Conservation (phyloP, 768 basidiomycete genomes). For the Russula virescens region DNA sequence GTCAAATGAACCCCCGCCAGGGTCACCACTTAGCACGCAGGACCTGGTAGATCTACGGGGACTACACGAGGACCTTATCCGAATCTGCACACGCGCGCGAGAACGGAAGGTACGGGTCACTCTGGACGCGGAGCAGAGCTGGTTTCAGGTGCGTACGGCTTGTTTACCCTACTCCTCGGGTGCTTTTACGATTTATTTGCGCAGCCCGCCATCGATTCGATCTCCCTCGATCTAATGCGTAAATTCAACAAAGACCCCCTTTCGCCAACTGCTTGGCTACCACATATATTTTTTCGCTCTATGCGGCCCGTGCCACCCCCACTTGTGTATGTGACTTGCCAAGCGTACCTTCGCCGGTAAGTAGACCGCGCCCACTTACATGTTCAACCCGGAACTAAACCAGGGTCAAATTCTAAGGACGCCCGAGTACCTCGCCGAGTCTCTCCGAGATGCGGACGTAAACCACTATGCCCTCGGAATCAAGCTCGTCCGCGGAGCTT, state of each 20-base stretch:
- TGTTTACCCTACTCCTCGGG: background rate
- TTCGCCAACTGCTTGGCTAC: constrained; percentile 13
- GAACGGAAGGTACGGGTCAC: constrained; percentile 61
- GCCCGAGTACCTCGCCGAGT: constrained; percentile 58
- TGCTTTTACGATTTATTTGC: background rate
- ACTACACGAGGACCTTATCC: constrained; percentile 54
- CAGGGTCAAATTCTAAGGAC: constrained; percentile 40
- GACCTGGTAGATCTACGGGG: constrained; percentile 59
- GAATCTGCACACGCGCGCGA: constrained; percentile 60
- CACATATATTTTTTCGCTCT: background rate
- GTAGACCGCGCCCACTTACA: constrained; percentile 9
- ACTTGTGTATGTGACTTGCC: constrained; percentile 79
- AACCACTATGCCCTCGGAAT: constrained; percentile 75
- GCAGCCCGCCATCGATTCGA: constrained; percentile 81
- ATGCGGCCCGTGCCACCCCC: constrained; percentile 33
- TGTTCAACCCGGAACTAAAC: background rate
- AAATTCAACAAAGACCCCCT: constrained; percentile 55
- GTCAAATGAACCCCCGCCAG: constrained; percentile 15
- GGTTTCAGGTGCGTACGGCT: constrained; percentile 36
- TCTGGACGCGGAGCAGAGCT: constrained; percentile 79
- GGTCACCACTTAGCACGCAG: constrained; percentile 38
- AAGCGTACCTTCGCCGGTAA: constrained; percentile 79
- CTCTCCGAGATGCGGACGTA: constrained; percentile 57
- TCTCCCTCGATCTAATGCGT: constrained; percentile 66
- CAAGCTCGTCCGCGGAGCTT: constrained; percentile 92